phyloP scores from a whole-genome alignment of 805 yeast genomes.

The Candida yuanshanica region DNA sequence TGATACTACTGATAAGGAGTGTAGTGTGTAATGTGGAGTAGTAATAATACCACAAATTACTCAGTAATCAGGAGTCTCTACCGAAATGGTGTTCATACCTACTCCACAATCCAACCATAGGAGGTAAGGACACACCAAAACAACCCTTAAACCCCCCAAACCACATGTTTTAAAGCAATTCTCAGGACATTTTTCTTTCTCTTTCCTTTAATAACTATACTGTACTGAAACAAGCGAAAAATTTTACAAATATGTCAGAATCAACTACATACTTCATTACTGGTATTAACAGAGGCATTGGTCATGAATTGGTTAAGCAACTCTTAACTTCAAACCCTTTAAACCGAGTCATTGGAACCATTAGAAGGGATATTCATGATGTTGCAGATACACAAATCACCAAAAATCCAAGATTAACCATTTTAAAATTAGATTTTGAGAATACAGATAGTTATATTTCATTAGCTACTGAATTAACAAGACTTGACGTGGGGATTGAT shows the following conservation, averaged over 20 bases:
- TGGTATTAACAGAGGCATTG: conserved; percentile 23
- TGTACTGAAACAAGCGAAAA: neutral
- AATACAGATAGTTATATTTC: conserved; percentile 11
- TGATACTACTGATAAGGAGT: too few relatives aligned
- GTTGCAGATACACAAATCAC: conserved; percentile 16
- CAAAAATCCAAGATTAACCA: conserved; percentile 17
- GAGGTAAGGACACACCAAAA: neutral
- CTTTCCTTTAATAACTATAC: too few relatives aligned
- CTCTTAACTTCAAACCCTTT: conserved; percentile 7
- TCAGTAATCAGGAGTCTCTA: too few relatives aligned
- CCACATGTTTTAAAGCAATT: neutral
- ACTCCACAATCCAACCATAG: too few relatives aligned
- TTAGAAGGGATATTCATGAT: conserved; percentile 8
- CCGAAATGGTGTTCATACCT: too few relatives aligned
- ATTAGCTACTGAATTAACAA: conserved; percentile 15
- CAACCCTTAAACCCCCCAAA: too few relatives aligned
- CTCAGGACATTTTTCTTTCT: neutral
- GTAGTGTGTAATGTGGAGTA: too few relatives aligned
- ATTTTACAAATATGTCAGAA: conserved; percentile 1
- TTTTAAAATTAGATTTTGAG: conserved; percentile 18
- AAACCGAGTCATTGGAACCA: conserved; percentile 22
- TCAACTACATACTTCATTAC: conserved; percentile 22
- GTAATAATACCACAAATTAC: too few relatives aligned
- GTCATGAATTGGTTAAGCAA: conserved; percentile 19
- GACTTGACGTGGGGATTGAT: conserved; percentile 25